Base-by-base conservation (phyloP, 2,329 filamentous ascomycete species). In the Geosmithia flava region DNA sequence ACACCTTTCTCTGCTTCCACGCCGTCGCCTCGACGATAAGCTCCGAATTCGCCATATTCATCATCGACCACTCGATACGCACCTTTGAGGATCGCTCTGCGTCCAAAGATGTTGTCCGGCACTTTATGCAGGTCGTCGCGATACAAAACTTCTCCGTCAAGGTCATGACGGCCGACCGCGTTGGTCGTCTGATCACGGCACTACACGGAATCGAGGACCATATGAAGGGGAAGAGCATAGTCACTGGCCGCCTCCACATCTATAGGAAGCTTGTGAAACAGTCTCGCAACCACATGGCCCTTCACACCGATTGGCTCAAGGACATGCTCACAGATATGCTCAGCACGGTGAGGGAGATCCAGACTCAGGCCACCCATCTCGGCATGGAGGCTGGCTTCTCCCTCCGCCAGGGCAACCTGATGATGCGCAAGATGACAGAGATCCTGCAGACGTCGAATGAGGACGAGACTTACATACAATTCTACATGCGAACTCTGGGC, bases 311-410 rank as follows among this genome's bases (percentile, higher is more conserved):
- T 50, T 98, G 93, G 91, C 71, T 96, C 45, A 75, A 84, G 47
- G 84, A 94, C 60, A 69, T 95, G 19, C 81, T 97, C 53, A 80
- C 80, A 19, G 87, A 88, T 46, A 82, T 96, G 73, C 73, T 95
- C 40, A 89, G 87, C 62, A 80, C 70, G 30, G 69, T 89, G 45
- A 84, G 83, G 56, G 88, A 95, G 41, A 84, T 91, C 44, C 78
- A 87, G 44, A 70, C 71, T 5, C 78, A 83, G 42, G 89, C 90
- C 2, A 83, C 97, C 46, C 71, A 76, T 23, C 72, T 93, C 11
- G 87, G 87, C 1, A 71, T 83, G 2, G 79, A 88, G 49, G 81
- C 85, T 19, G 82, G 83, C 8, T 79, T 82, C 51, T 66, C 70
- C 1, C 71, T 93, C 3, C 86, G 87, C 2, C 77, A 79, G 30